phyloP scores from a whole-genome alignment of 2,329 filamentous ascomycete genomes.

The Rugonectria rugulosa region DNA sequence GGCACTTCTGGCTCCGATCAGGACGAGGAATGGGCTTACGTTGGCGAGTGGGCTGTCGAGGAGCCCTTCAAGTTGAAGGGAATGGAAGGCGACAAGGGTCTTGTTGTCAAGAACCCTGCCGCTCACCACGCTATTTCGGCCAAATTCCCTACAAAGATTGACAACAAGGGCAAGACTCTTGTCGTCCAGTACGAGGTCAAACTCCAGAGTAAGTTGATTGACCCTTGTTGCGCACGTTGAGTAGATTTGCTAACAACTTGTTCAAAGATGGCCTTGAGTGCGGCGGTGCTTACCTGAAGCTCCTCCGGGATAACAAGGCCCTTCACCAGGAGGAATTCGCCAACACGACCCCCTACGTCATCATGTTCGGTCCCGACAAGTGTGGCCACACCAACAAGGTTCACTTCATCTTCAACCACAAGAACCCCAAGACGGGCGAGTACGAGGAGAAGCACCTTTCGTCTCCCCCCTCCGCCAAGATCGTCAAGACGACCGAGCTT shows the following conservation, averaged over 20 bases:
- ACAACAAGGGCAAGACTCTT: conserved; percentile 96
- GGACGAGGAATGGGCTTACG: conserved; percentile 96
- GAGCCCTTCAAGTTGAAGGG: conserved; percentile 91
- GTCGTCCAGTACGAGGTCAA: conserved; percentile 99
- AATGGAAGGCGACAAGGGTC: conserved; percentile 93
- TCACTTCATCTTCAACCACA: conserved; percentile 99
- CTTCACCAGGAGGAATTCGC: conserved; percentile 98
- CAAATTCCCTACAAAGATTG: conserved; percentile 95
- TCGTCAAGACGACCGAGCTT: conserved; percentile 89
- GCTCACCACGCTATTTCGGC: conserved; percentile 99
- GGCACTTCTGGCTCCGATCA: conserved; percentile 74
- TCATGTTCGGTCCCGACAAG: conserved; percentile 99
- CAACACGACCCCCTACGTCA: conserved; percentile 96
- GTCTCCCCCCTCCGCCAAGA: conserved; percentile 82
- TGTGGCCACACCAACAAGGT: conserved; percentile 99
- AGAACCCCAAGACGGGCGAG: conserved; percentile 99
- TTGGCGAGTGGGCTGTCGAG: conserved; percentile 96
- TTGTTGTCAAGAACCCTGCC: conserved; percentile 97
- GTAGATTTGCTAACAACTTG: conserved; percentile 41
- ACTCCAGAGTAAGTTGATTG: conserved; percentile 79
- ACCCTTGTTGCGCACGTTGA: not conserved
- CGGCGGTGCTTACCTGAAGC: conserved; percentile 98
- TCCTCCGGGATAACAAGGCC: conserved; percentile 95
- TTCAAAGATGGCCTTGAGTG: conserved; percentile 87
- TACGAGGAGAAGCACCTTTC: conserved; percentile 99